Percentiles rank a stretch among this genome's conserved stretches.
Evolutionary conservation across 768 basidiomycete genomes (phyloP).

Genomic region (Collybia sordida): DNA sequence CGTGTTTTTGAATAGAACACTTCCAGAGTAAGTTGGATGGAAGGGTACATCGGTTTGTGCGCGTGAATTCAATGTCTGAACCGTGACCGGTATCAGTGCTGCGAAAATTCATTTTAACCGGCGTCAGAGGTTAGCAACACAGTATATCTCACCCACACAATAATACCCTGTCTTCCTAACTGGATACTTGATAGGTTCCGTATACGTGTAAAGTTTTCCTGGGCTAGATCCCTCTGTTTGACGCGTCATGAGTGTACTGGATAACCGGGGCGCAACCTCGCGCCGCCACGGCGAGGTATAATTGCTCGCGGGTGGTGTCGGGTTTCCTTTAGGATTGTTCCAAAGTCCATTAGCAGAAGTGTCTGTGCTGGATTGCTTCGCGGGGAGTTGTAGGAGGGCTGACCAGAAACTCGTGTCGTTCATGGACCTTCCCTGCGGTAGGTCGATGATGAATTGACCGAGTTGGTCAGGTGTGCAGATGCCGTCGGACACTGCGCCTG

Average conservation of each 20-base stretch:
- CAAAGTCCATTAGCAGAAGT: slow-evolving; percentile 41
- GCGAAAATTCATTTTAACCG: background rate
- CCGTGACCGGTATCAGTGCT: slow-evolving; percentile 90
- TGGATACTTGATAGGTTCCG: slow-evolving; percentile 74
- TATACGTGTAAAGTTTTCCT: slow-evolving; percentile 52
- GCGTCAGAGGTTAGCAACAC: too few species aligned
- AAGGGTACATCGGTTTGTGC: slow-evolving; percentile 51
- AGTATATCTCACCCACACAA: slow-evolving; percentile 74
- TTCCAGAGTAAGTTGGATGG: slow-evolving; percentile 79
- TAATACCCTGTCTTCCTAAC: slow-evolving; percentile 93
- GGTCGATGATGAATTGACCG: slow-evolving; percentile 87
- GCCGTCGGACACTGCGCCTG: slow-evolving; percentile 68
- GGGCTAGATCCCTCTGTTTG: slow-evolving; percentile 44
- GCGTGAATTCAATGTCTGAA: slow-evolving; percentile 46
- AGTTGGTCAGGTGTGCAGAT: slow-evolving; percentile 70
- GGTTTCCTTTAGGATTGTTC: slow-evolving; percentile 62
- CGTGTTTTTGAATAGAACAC: slow-evolving; percentile 82
- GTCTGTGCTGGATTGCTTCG: slow-evolving; percentile 27
- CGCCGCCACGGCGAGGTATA: slow-evolving; percentile 50
- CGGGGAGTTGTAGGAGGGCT: slow-evolving; percentile 66
- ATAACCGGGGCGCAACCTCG: background rate
- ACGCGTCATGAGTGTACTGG: slow-evolving; percentile 12
- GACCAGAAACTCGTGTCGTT: slow-evolving; percentile 89
- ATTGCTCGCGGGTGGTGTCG: slow-evolving; percentile 48
- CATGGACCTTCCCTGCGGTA: slow-evolving; percentile 59